Evolutionary conservation across 2,329 filamentous ascomycete species (phyloP).

Genomic region (Cercospora canescens): DNA sequence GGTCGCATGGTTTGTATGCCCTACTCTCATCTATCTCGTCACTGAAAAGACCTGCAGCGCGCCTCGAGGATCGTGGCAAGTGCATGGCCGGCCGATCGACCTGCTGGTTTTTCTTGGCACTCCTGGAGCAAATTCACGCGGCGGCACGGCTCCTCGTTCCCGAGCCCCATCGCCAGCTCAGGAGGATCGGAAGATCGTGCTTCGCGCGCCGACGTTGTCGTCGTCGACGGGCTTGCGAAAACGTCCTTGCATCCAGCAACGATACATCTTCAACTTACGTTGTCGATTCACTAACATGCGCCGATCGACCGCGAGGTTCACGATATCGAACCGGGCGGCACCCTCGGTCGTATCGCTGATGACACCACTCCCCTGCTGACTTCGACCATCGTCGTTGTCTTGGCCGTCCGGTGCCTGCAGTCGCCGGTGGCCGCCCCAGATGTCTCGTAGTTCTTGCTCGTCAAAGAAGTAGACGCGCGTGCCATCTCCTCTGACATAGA

Average conservation of each 20-base stretch:
- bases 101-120: not conserved
- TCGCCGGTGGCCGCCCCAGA: constrained; percentile 63
- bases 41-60: not conserved
- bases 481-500: constrained; percentile 93
- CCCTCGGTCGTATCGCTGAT: not conserved
- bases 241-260: constrained; percentile 89
- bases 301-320: constrained; percentile 80
- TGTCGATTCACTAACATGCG: constrained; percentile 90
- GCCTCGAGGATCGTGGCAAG: not conserved
- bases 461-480: constrained; percentile 98
- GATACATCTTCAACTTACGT: constrained; percentile 93
- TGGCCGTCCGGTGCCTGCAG: not conserved
- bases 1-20: not conserved
- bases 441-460: constrained; percentile 72
- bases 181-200: not conserved
- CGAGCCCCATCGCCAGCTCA: not conserved
- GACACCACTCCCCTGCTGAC: constrained; percentile 18
- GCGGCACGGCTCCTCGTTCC: not conserved
- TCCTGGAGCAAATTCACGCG: not conserved
- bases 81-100: not conserved
- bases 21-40: not conserved
- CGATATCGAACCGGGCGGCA: constrained; percentile 58
- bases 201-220: not conserved
- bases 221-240: constrained; percentile 62
- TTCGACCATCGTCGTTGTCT: constrained; percentile 8